phyloP scores from a whole-genome alignment of 495 filamentous ascomycete species.

The Margaritispora aquatica region DNA sequence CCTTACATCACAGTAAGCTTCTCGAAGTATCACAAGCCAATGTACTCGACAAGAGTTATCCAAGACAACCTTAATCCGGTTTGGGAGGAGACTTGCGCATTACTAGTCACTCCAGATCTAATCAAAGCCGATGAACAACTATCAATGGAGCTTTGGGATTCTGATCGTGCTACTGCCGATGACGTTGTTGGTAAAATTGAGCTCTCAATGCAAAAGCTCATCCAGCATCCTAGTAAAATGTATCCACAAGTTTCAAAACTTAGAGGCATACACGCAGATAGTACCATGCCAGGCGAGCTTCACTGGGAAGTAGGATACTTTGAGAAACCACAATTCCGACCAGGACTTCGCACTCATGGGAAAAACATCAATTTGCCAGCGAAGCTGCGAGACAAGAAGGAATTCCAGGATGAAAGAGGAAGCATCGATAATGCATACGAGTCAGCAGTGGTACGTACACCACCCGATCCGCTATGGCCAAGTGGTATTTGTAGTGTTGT shows the following conservation, averaged over 20 bases:
- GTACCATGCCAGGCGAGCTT: conserved; percentile 85
- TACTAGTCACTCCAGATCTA: conserved; percentile 77
- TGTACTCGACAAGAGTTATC: conserved; percentile 95
- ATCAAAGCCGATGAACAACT: conserved; percentile 92
- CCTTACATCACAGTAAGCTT: conserved; percentile 74
- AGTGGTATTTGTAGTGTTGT: conserved; percentile 78
- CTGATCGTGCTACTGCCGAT: conserved; percentile 79
- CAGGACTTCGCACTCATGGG: conserved; percentile 78
- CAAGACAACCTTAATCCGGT: conserved; percentile 91
- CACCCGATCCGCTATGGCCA: conserved; percentile 90
- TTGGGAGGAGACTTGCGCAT: conserved; percentile 84
- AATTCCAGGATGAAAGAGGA: conserved; percentile 86
- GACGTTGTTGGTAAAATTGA: conserved; percentile 94
- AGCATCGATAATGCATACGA: conserved; percentile 67
- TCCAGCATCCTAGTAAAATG: conserved; percentile 88
- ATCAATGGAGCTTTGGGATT: conserved; percentile 93
- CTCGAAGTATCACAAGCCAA: conserved; percentile 90
- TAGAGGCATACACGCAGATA: conserved; percentile 71
- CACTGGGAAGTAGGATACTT: conserved; percentile 97
- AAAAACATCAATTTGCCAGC: conserved; percentile 71
- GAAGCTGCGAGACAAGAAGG: conserved; percentile 61
- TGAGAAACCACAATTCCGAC: conserved; percentile 76
- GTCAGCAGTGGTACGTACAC: conserved; percentile 81
- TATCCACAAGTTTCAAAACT: conserved; percentile 86
- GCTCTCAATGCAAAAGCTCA: conserved; percentile 87